Evolutionary conservation across 1,284 basidiomycete genomes (phyloP).

Genomic region (Pseudozyma pruni): DNA sequence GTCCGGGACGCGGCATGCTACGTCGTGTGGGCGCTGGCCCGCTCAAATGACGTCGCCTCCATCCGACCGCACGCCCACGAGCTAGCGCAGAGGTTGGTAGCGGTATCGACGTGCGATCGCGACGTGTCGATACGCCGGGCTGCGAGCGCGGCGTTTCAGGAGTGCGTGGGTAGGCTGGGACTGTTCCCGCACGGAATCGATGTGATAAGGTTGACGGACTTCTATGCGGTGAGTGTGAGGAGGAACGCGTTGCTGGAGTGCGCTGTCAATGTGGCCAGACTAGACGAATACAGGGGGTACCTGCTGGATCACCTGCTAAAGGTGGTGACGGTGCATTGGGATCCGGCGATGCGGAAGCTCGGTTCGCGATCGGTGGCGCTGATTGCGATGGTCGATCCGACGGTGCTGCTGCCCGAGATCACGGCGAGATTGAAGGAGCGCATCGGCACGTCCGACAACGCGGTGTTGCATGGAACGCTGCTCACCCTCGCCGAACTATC

Average conservation of each 20-base stretch:
- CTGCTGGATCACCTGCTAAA: slow-evolving; percentile 81
- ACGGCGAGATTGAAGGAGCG: slow-evolving; percentile 49
- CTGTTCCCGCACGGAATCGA: slow-evolving; percentile 94
- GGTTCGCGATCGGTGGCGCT: slow-evolving; percentile 81
- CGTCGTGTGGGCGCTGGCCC: slow-evolving; percentile 91
- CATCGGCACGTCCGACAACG: slow-evolving; percentile 71
- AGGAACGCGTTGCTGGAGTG: slow-evolving; percentile 84
- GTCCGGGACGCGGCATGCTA: slow-evolving; percentile 95
- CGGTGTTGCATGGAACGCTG: slow-evolving; percentile 84
- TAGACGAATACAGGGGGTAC: slow-evolving; percentile 77
- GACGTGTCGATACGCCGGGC: slow-evolving; percentile 95
- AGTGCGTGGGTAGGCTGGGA: slow-evolving; percentile 86
- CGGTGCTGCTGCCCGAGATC: slow-evolving; percentile 72
- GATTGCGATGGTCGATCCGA: slow-evolving; percentile 76
- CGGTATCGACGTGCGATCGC: slow-evolving; percentile 86
- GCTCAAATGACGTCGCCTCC: slow-evolving; percentile 72
- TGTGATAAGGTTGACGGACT: slow-evolving; percentile 89
- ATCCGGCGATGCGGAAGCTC: slow-evolving; percentile 79
- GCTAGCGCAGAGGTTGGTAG: slow-evolving; percentile 76
- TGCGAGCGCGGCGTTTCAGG: slow-evolving; percentile 96
- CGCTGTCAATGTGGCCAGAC: slow-evolving; percentile 86
- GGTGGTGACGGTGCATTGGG: slow-evolving; percentile 89
- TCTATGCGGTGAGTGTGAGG: slow-evolving; percentile 88
- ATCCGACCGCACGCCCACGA: slow-evolving; percentile 75
- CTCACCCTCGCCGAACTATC: slow-evolving; percentile 80